Percentiles rank a stretch among this genome's conserved stretches.
These are phyloP conservation scores for Chrysoporthe deuterocubensis DNA, from an alignment of 2,329 filamentous ascomycete genomes.

Conservation along the genomic window DNA sequence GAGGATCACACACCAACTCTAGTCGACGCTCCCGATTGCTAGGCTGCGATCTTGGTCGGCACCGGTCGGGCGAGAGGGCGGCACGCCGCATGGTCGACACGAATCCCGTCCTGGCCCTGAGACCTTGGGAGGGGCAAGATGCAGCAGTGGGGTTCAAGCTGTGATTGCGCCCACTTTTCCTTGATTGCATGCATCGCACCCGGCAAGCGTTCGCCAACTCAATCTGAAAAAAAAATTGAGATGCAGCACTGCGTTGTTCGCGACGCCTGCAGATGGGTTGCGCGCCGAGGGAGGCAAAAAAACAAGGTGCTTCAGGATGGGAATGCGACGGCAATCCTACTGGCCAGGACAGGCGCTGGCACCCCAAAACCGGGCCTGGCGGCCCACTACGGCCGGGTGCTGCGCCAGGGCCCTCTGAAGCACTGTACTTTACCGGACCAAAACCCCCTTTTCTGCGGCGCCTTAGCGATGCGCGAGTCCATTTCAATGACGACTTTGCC, in stretches of 20 bases:
- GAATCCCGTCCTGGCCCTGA: constrained; percentile 19
- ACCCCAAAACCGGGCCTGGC: background rate
- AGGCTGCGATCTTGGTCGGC: too few relatives aligned
- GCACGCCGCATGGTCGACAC: constrained; percentile 12
- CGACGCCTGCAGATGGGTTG: background rate
- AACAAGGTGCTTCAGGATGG: constrained; percentile 34
- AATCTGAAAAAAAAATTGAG: constrained; percentile 5
- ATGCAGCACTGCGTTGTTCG: background rate
- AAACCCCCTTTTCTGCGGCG: constrained; percentile 15
- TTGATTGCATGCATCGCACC: constrained; percentile 16
- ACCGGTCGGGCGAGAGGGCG: background rate
- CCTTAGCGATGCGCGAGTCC: constrained; percentile 16
- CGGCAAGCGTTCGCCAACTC: constrained; percentile 3
- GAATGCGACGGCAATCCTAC: constrained; percentile 34
- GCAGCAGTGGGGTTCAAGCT: constrained; percentile 19
- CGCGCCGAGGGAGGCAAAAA: constrained; percentile 21
- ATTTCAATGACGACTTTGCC: background rate
- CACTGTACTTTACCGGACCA: background rate
- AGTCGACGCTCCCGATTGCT: background rate
- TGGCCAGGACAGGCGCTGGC: constrained; percentile 30
- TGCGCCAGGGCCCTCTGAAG: constrained; percentile 11
- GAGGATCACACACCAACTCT: background rate
- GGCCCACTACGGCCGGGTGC: constrained; percentile 12
- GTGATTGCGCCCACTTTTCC: constrained; percentile 14
- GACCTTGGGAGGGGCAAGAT: constrained; percentile 6